A percentile compares a stretch with the other conserved stretches of the same genome.
Conservation (phyloP, 2,329 filamentous ascomycete species). For the Pyrenophora seminiperda region DNA sequence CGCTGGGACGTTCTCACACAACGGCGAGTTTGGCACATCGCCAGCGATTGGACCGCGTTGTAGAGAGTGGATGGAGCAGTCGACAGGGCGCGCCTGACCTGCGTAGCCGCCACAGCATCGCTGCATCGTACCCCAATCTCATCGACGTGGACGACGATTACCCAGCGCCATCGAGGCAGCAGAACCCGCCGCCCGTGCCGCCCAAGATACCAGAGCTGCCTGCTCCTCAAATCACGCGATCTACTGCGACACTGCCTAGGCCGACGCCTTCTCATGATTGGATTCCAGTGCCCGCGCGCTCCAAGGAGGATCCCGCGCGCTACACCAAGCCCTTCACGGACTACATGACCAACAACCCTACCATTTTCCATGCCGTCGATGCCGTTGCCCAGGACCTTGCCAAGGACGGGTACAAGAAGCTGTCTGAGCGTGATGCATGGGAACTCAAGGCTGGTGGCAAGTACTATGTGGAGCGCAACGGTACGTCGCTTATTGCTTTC, state of each 20-base stretch:
- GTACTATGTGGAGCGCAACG: conserved; percentile 87
- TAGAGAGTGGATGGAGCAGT: conserved; percentile 15
- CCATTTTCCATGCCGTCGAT: conserved; percentile 86
- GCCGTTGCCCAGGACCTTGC: conserved; percentile 76
- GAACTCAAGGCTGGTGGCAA: conserved; percentile 80
- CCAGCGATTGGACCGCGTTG: conserved; percentile 22
- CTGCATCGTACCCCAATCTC: conserved; percentile 36
- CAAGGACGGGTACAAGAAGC: conserved; percentile 74
- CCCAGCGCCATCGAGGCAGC: conserved; percentile 19
- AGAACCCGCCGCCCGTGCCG: conserved; percentile 46
- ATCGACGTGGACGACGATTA: conserved; percentile 43
- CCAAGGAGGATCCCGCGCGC: conserved; percentile 39
- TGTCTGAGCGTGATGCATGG: conserved; percentile 84
- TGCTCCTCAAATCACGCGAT: conserved; percentile 7
- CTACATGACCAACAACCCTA: conserved; percentile 89
- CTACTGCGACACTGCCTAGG: conserved; percentile 6
- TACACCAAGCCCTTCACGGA: conserved; percentile 85
- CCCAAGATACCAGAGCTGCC: conserved; percentile 43
- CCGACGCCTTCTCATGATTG: conserved; percentile 25
- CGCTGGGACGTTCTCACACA: conserved; percentile 40
- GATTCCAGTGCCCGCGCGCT: conserved; percentile 20
- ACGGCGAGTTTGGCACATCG: conserved; percentile 35
- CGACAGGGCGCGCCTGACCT: conserved; percentile 13
- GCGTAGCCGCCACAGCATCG: conserved; percentile 38
- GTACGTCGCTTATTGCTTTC: conserved; percentile 84